Conservation (phyloP, 768 basidiomycete genomes). For the Agaricus blazei region DNA sequence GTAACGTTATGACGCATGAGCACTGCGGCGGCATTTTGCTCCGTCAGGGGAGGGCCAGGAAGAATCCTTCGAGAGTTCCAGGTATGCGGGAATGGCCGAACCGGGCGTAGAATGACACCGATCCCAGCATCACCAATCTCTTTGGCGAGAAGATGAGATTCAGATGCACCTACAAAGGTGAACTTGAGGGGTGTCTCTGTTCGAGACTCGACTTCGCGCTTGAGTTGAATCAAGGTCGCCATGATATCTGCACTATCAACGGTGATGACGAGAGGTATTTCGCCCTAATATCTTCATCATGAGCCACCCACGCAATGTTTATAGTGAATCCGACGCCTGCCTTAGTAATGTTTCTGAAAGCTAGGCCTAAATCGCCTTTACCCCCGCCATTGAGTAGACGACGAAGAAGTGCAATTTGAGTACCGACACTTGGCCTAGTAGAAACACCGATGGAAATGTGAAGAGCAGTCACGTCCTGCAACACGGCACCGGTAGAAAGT, state of each 20-base stretch:
- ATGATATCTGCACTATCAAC: conserved; percentile 68
- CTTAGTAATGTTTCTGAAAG: conserved; percentile 39
- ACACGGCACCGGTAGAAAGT: conserved; percentile 50
- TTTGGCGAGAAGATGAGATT: conserved; percentile 69
- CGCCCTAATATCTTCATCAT: conserved; percentile 29
- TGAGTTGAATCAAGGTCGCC: conserved; percentile 57
- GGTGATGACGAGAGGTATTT: conserved; percentile 54
- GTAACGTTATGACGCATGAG: conserved; percentile 64
- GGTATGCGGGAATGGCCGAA: conserved; percentile 58
- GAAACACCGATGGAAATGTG: conserved; percentile 50
- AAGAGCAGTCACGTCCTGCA: conserved; percentile 55
- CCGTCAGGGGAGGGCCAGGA: conserved; percentile 37
- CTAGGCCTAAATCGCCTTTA: conserved; percentile 32
- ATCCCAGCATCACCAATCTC: conserved; percentile 64
- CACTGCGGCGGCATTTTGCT: conserved; percentile 48
- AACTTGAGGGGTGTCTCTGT: conserved; percentile 37
- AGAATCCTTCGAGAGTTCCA: conserved; percentile 64
- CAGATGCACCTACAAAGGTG: conserved; percentile 52
- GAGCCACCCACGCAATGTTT: not conserved
- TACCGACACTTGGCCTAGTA: conserved; percentile 50
- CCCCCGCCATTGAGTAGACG: conserved; percentile 38
- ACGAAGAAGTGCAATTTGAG: conserved; percentile 60
- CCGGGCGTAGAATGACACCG: conserved; percentile 65
- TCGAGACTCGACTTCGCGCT: conserved; percentile 50
- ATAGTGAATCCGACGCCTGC: conserved; percentile 22